phyloP scores from a whole-genome alignment of 306 rosid genomes.

The Cucurbita argyrosperma region DNA sequence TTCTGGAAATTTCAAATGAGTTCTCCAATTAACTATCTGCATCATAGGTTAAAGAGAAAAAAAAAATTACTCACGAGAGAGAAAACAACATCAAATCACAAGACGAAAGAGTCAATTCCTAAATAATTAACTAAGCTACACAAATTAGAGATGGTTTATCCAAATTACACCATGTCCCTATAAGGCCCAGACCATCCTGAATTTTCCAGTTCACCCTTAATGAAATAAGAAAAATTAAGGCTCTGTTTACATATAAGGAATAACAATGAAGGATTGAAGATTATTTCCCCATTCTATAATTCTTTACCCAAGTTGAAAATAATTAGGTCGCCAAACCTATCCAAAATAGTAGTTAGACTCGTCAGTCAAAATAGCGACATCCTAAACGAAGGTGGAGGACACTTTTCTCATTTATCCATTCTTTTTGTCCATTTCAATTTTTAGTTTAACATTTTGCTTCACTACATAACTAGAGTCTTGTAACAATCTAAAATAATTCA shows the following conservation, averaged over 20 bases:
- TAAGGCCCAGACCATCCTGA: background rate
- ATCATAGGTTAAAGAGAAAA: constrained; percentile 12
- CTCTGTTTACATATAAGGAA: background rate
- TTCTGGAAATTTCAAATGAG: constrained; percentile 90
- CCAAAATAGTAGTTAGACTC: background rate
- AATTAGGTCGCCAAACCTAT: background rate
- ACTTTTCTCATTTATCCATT: background rate
- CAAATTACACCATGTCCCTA: background rate
- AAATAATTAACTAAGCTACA: background rate
- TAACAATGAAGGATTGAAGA: background rate
- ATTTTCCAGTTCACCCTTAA: background rate
- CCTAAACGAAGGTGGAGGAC: background rate
- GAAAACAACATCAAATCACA: background rate
- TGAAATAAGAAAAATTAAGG: background rate
- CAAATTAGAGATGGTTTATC: background rate
- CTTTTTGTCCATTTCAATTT: background rate
- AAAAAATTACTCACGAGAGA: background rate
- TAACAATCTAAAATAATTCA: background rate
- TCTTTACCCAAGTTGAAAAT: background rate
- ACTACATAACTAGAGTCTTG: background rate
- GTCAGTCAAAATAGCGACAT: background rate
- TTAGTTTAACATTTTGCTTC: background rate
- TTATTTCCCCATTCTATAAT: background rate
- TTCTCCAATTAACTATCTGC: constrained; percentile 99
- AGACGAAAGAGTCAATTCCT: background rate